Conservation (phyloP, 2,329 filamentous ascomycete genomes). For the Chrysosporium keratinophilum region DNA sequence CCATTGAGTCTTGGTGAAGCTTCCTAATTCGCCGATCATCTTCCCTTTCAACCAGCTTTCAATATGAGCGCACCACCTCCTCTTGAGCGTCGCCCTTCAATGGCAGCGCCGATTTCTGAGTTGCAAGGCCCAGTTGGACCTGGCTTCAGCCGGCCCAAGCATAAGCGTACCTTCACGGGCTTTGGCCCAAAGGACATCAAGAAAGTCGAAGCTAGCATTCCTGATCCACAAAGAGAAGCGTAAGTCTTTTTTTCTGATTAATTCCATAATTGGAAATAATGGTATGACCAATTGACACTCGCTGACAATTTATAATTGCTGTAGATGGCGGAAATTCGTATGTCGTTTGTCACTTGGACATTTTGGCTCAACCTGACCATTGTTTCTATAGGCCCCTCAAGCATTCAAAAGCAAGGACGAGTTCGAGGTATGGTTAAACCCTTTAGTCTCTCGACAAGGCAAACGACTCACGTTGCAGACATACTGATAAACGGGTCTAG, state of each 20-base stretch:
- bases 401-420: conserved; percentile 70
- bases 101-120: conserved; percentile 71
- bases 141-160: conserved; percentile 80
- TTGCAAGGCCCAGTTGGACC: conserved; percentile 79
- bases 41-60: not conserved
- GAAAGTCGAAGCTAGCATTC: conserved; percentile 80
- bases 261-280: not conserved
- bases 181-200: conserved; percentile 89
- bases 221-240: conserved; percentile 74
- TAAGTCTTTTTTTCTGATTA: conserved; percentile 32
- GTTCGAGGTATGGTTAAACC: conserved; percentile 47
- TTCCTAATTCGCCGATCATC: not conserved
- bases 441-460: not conserved
- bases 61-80: conserved; percentile 25
- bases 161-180: conserved; percentile 92
- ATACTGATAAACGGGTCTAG: conserved; percentile 33
- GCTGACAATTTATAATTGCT: conserved; percentile 16
- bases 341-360: conserved; percentile 18
- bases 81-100: conserved; percentile 71
- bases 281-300: not conserved
- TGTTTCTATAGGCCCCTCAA: conserved; percentile 43
- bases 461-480: not conserved
- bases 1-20: not conserved
- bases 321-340: conserved; percentile 52
- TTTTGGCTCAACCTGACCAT: not conserved